phyloP scores from a whole-genome alignment of 176 grass and related monocot genomes.

The Ensete glaucum region DNA sequence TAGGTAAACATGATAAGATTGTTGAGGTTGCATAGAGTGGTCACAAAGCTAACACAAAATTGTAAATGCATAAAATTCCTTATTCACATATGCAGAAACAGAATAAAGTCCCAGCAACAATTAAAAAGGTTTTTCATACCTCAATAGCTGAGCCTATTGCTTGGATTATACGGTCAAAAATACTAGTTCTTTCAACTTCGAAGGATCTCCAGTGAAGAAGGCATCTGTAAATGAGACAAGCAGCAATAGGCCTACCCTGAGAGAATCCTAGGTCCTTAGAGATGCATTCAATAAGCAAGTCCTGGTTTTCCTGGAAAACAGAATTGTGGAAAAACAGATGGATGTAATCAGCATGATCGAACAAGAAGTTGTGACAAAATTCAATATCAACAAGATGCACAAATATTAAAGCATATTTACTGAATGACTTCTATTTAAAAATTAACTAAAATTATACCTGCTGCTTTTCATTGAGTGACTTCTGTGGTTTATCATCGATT shows the following conservation, averaged over 20 bases:
- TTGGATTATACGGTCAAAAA: conserved; percentile 27
- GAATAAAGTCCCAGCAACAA: conserved; percentile 1
- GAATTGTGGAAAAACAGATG: neutral
- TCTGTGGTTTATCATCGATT: conserved; percentile 62
- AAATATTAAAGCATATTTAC: neutral
- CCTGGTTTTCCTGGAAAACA: conserved; percentile 18
- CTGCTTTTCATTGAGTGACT: conserved; percentile 54
- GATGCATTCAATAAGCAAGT: conserved; percentile 20
- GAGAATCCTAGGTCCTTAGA: conserved; percentile 18
- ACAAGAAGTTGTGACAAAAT: conserved; percentile 22
- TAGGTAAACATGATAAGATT: neutral
- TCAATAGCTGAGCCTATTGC: conserved; percentile 23
- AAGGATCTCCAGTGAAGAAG: conserved; percentile 30
- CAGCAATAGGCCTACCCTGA: conserved; percentile 19
- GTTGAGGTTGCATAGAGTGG: too few species aligned
- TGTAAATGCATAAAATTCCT: too few species aligned
- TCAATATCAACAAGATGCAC: conserved; percentile 7
- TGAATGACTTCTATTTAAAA: conserved; percentile 8
- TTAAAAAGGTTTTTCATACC: conserved; percentile 2
- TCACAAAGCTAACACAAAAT: too few species aligned
- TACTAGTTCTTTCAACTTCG: conserved; percentile 25
- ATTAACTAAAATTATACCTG: conserved; percentile 38
- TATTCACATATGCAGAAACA: too few species aligned
- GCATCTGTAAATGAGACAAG: conserved; percentile 28
- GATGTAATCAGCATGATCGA: conserved; percentile 20